Evolutionary conservation across 768 basidiomycete genomes (phyloP), one percentile per base, ranked within the genome.

Genomic region (Flagelloscypha sp.): DNA sequence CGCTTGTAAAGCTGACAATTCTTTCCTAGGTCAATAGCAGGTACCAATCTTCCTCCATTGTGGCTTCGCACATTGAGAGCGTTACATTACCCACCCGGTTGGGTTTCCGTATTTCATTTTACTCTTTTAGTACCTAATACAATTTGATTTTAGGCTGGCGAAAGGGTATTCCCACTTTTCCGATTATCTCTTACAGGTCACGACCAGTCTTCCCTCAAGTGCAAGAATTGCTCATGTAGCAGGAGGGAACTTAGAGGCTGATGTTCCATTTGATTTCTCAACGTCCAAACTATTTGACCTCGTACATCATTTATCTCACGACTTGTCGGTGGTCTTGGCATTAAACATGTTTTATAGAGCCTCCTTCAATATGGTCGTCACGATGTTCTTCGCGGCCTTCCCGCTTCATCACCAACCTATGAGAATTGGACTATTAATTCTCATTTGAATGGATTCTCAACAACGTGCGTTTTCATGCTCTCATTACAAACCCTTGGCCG

Each of bases 81-180:
- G 61, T 59, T 23, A 81, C 79, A 3, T 57, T 80, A 19, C 74
- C 77, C 2, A 48, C 76, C 32, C 70, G 80, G 79, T 79, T 44
- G 40, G 48, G 19, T 21, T 16, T 25, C 19, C 45, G 19, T 12
- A 19, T 38, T 27, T 15, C 16, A 15, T 44, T 13, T 32, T 24
- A 44, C n/a, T 29, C 33, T 17, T 25, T 24, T 29, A 35, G 22
- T 22, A 9, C 33, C 25, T 33, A 33, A 12, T 20, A 30, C 70
- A 67, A n/a, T 33, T 63, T 30, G 52, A 42, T 17, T 40, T 28
- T 3, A 35, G 41, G 5, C 40, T 19, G 7, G 20, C 29, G 30
- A 27, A 16, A n/a, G 16, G 31, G 11, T 9, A 5, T n/a, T 16
- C 33, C n/a, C 4, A 33, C 32, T 27, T n/a, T n/a, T n/a, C n/a